Conservation (phyloP, 2,329 filamentous ascomycete species). For the Aureobasidium sp. region DNA sequence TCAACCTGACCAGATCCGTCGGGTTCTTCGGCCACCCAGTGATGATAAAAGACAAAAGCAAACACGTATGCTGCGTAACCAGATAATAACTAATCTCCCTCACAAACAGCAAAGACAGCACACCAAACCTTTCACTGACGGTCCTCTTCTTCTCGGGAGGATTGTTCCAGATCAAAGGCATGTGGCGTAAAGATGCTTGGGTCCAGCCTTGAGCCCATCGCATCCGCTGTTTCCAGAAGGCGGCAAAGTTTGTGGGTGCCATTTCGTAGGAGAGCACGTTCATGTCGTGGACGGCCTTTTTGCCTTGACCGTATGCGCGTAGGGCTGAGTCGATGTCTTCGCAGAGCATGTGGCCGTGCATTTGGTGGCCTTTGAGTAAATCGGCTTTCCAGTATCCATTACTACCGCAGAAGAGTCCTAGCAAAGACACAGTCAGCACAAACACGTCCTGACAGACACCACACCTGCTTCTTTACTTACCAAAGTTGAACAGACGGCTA, state of each 20-base stretch:
- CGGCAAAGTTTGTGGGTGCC: conserved; percentile 36
- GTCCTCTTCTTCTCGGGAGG: conserved; percentile 31
- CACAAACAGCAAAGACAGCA: conserved; percentile 38
- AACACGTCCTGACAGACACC: neutral
- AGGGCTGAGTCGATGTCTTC: conserved; percentile 45
- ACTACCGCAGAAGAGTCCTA: conserved; percentile 38
- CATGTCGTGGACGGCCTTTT: conserved; percentile 40
- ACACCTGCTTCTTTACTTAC: too few relatives aligned
- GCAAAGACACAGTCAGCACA: neutral
- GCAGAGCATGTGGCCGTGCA: conserved; percentile 44
- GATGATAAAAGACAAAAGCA: conserved; percentile 39
- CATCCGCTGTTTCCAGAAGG: conserved; percentile 44
- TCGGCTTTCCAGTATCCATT: conserved; percentile 43
- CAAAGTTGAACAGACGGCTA: conserved; percentile 40
- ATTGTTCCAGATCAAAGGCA: conserved; percentile 36
- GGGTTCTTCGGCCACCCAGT: conserved; percentile 35
- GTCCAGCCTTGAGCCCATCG: conserved; percentile 45
- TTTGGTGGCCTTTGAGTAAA: conserved; percentile 38
- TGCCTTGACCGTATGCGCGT: conserved; percentile 36
- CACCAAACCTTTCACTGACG: conserved; percentile 34
- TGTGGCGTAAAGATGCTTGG: conserved; percentile 39
- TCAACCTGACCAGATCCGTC: conserved; percentile 30
- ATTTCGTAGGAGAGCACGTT: conserved; percentile 43
- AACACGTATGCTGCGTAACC: conserved; percentile 41
- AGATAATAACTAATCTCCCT: conserved; percentile 42